These are phyloP conservation scores for Saccharomycodes ludwigii DNA, from an alignment of 805 yeast genomes.

Conservation along the genomic window DNA sequence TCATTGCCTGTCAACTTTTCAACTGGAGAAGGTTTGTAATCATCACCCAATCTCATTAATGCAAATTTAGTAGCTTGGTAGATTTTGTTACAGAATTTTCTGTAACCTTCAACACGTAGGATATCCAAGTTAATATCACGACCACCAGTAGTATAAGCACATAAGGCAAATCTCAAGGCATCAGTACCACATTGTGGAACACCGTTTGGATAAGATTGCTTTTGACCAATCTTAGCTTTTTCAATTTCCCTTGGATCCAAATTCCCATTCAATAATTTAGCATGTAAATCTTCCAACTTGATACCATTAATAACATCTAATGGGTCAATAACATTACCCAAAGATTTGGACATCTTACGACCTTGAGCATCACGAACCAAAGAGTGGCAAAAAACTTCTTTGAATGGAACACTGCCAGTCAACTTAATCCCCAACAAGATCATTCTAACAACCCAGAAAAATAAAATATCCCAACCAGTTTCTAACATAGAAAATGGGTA, in stretches of 20 bases:
- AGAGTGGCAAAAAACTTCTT: constrained; percentile 96
- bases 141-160: constrained; percentile 98
- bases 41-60: constrained; percentile 81
- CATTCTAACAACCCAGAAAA: constrained; percentile 99
- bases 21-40: constrained; percentile 66
- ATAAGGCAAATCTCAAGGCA: constrained; percentile 93
- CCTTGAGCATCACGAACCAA: constrained; percentile 99
- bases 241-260: constrained; percentile 80
- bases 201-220: constrained; percentile 85
- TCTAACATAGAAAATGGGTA: constrained; percentile 90
- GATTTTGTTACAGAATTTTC: constrained; percentile 98
- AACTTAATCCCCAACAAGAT: constrained; percentile 79
- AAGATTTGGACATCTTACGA: constrained; percentile 95
- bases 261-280: constrained; percentile 68
- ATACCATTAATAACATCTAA: constrained; percentile 88
- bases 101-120: constrained; percentile 94
- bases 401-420: constrained; percentile 86
- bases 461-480: constrained; percentile 98
- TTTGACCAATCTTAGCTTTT: constrained; percentile 82
- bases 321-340: constrained; percentile 96
- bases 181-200: constrained; percentile 99
- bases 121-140: constrained; percentile 95
- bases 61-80: constrained; percentile 98
- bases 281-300: constrained; percentile 64
- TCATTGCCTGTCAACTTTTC: constrained; percentile 61